Conservation (phyloP, 1,139 yeast genomes). For the Saccharomyces hybrid region DNA sequence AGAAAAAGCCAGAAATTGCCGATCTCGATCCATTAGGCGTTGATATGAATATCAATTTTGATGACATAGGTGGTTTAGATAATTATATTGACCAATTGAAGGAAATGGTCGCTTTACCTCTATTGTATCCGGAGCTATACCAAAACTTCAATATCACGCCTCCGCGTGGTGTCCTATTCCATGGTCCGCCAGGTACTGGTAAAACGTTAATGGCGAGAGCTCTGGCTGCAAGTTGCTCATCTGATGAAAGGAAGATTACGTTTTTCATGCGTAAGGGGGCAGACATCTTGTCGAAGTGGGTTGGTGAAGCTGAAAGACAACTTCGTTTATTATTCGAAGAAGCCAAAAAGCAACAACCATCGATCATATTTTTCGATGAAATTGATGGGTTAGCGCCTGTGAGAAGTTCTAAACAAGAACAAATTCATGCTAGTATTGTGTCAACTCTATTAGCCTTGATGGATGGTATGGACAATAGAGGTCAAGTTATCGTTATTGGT, state of each 20-base stretch:
- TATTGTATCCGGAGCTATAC: constrained; percentile 88
- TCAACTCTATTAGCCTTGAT: constrained; percentile 87
- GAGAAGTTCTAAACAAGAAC: constrained; percentile 93
- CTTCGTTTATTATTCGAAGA: constrained; percentile 84
- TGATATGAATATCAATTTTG: constrained; percentile 85
- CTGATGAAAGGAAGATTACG: constrained; percentile 74
- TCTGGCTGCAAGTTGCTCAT: constrained; percentile 87
- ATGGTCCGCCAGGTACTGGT: constrained; percentile 99
- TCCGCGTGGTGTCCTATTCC: constrained; percentile 94
- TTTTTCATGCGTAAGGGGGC: constrained; percentile 99
- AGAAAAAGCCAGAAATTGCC: constrained; percentile 64
- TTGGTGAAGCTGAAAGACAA: constrained; percentile 97
- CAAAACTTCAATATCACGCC: constrained; percentile 88
- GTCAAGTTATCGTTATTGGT: constrained; percentile 95
- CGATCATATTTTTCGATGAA: constrained; percentile 92
- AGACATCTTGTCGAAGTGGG: constrained; percentile 96
- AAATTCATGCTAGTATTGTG: constrained; percentile 94
- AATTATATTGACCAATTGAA: constrained; percentile 84
- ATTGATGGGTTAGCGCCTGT: constrained; percentile 98
- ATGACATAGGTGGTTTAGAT: constrained; percentile 87
- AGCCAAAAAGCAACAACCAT: constrained; percentile 92
- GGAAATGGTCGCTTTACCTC: constrained; percentile 94
- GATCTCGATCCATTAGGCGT: constrained; percentile 94
- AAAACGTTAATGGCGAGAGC: constrained; percentile 98
- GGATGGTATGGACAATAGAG: constrained; percentile 98